Conservation (phyloP, 2,329 filamentous ascomycete genomes). For the Fusarium clavum region DNA sequence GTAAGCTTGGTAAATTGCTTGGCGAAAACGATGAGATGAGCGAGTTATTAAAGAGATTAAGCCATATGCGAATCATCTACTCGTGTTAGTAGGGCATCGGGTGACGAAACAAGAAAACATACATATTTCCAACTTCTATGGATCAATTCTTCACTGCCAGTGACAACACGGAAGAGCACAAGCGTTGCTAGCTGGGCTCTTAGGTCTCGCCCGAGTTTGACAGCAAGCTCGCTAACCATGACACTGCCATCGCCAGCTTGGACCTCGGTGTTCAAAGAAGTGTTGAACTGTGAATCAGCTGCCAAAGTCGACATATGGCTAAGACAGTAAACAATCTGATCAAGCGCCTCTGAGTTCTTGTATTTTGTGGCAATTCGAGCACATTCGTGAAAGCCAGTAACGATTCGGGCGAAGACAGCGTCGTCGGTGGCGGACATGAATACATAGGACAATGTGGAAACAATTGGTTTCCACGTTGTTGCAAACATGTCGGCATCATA, state of each 20-base stretch:
- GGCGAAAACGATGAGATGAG: constrained; percentile 85
- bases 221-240: constrained; percentile 98
- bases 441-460: constrained; percentile 95
- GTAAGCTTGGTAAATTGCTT: constrained; percentile 70
- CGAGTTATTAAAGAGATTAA: constrained; percentile 96
- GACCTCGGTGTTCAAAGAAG: constrained; percentile 92
- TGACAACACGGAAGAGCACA: constrained; percentile 93
- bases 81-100: constrained; percentile 35
- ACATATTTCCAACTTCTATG: constrained; percentile 82
- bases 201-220: constrained; percentile 94
- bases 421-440: constrained; percentile 99
- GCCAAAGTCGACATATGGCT: constrained; percentile 91
- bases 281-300: constrained; percentile 80
- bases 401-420: constrained; percentile 90
- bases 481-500: constrained; percentile 99
- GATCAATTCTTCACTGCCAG: constrained; percentile 83
- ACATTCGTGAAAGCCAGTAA: constrained; percentile 96
- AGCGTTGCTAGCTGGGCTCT: constrained; percentile 93
- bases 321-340: constrained; percentile 91
- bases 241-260: constrained; percentile 91
- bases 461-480: constrained; percentile 93
- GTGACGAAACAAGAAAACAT: constrained; percentile 53
- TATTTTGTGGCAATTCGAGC: constrained; percentile 91
- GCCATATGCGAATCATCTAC: constrained; percentile 88
- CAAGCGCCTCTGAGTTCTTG: constrained; percentile 84